Base-by-base conservation (phyloP, 768 basidiomycete species). In the Kwoniella pini region DNA sequence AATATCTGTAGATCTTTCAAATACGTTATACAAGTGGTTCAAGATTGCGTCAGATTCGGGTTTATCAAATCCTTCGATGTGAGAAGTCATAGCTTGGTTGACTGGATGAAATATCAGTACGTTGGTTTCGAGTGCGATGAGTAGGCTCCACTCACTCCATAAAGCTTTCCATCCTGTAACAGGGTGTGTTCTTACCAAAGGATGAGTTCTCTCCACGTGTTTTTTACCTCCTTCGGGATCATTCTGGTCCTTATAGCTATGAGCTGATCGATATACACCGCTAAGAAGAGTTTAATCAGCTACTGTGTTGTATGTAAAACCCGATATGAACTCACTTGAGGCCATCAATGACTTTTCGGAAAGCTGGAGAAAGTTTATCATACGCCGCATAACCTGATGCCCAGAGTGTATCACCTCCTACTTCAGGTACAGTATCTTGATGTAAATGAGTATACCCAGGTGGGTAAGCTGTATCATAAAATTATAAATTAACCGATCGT, bases 401-500 rank as follows among this genome's bases (percentile, higher is more conserved):
- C 71, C 71, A 72, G 15, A 72, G 63, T 1, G 72, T 74, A 53
- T 74, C 72, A 52, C 69, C 66, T 17, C 68, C 68, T 19, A 74
- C 70, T 38, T 67, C 70, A 17, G 72, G 72, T 4, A 74, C 69
- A n/a, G 73, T 70, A 53, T 75, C 73, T 46, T 75, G 70, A 63
- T 72, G 67, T 5, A 75, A 60, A 44, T 75, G 73, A 19, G 73
- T 75, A 56, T 68, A 70, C 10, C 68, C 73, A 10, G 73, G 70
- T n/a, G 86, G 86, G 19, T 84, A 70, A 11, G 62, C 68, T 63
- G 53, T 39, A n/a, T n/a, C n/a, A n/a, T n/a, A n/a, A n/a, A n/a
- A n/a, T n/a, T n/a, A n/a, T n/a, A n/a, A n/a, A n/a, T n/a, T n/a
- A n/a, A n/a, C n/a, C n/a, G n/a, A n/a, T n/a, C n/a, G n/a, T n/a